Evolutionary conservation across 1,284 basidiomycete genomes (phyloP).

Genomic region (Cryptococcus sp.): DNA sequence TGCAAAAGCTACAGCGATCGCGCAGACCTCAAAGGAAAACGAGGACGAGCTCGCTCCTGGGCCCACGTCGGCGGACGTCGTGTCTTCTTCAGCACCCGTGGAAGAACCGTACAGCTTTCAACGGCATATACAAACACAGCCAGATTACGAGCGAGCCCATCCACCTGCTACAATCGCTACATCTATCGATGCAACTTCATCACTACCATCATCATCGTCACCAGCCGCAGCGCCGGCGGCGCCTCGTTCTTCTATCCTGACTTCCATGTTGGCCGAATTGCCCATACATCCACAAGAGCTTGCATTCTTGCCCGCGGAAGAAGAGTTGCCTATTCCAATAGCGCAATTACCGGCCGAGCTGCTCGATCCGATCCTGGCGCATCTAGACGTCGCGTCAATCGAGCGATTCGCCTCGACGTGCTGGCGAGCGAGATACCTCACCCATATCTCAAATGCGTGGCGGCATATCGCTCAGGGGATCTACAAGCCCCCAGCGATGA

Average conservation of each 20-base stretch:
- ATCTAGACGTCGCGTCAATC: constrained; percentile 64
- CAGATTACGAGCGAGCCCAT: constrained; percentile 42
- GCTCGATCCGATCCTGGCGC: constrained; percentile 64
- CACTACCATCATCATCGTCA: neutral
- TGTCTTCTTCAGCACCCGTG: constrained; percentile 35
- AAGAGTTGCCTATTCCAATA: constrained; percentile 62
- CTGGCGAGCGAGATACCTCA: constrained; percentile 71
- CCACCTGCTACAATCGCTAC: neutral
- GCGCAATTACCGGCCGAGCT: constrained; percentile 72
- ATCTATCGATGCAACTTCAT: neutral
- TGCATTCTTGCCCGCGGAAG: constrained; percentile 68
- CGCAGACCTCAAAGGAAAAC: neutral
- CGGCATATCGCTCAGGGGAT: constrained; percentile 57
- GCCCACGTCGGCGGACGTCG: constrained; percentile 34
- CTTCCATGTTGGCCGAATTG: constrained; percentile 17
- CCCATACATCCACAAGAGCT: constrained; percentile 43
- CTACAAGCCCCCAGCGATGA: constrained; percentile 65
- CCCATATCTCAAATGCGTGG: constrained; percentile 71
- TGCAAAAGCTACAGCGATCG: constrained; percentile 7
- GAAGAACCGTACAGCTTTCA: constrained; percentile 47
- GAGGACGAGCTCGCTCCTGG: neutral
- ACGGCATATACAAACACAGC: constrained; percentile 45
- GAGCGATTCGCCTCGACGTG: constrained; percentile 73
- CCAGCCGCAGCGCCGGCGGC: neutral
- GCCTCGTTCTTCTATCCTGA: constrained; percentile 20